Percentiles rank a stretch among this genome's conserved stretches.
phyloP scores from a whole-genome alignment of 148 eudicot species.

The Suaeda aralocaspica region DNA sequence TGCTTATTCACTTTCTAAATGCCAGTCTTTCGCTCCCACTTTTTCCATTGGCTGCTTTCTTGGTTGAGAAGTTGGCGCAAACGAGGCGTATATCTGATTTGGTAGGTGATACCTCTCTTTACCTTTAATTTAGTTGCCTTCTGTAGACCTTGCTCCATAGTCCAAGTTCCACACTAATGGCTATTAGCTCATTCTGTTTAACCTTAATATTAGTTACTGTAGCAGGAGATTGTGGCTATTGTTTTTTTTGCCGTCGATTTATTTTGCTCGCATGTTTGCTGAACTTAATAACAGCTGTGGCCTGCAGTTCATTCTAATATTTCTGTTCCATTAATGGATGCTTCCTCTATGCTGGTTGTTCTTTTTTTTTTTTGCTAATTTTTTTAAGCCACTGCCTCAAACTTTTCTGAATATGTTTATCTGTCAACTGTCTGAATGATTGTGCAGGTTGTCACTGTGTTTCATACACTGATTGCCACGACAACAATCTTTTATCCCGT shows the following conservation, averaged over 20 bases:
- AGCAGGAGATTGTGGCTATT: too few species aligned
- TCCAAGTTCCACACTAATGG: not conserved
- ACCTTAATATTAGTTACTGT: too few species aligned
- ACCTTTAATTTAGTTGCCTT: not conserved
- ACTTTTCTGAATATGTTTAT: not conserved
- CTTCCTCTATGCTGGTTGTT: not conserved
- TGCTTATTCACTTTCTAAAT: slow-evolving; percentile 4
- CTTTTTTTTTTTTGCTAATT: not conserved
- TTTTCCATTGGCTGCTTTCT: slow-evolving; percentile 69
- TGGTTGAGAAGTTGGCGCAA: slow-evolving; percentile 67
- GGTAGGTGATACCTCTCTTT: slow-evolving; percentile 40
- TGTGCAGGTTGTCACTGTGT: slow-evolving; percentile 62
- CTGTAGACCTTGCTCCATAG: not conserved
- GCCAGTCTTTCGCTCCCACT: slow-evolving; percentile 69
- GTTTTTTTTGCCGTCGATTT: not conserved
- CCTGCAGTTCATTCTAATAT: not conserved
- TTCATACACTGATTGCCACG: slow-evolving; percentile 62
- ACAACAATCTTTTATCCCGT: slow-evolving; percentile 70
- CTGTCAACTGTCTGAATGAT: slow-evolving; percentile 11
- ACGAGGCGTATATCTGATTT: slow-evolving; percentile 48
- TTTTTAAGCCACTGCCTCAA: not conserved
- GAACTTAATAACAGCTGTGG: not conserved
- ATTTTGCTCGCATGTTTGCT: not conserved
- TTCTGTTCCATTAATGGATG: not conserved
- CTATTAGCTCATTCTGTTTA: too few species aligned